Conservation (phyloP, 805 yeast genomes). For the Groenewaldozyma tartarivorans region DNA sequence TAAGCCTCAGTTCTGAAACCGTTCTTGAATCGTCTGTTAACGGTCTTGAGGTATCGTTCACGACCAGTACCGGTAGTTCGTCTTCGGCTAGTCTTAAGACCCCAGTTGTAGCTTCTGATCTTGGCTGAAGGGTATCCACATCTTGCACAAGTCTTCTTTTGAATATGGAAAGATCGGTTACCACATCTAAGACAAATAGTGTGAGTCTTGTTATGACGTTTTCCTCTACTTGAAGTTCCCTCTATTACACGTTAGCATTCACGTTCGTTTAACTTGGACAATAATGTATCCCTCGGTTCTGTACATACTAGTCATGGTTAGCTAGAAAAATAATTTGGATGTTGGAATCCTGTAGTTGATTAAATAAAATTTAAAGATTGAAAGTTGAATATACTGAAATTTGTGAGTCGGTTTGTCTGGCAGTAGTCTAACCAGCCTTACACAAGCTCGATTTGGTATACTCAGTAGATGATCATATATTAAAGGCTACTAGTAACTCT, state of each 20-base stretch:
- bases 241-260: slow-evolving; percentile 28
- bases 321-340: slow-evolving; percentile 10
- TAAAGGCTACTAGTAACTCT: too few relatives aligned
- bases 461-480: too few relatives aligned
- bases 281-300: background rate
- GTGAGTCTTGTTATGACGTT: slow-evolving; percentile 99
- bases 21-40: slow-evolving; percentile 97
- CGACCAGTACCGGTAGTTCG: slow-evolving; percentile 99
- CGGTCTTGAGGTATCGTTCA: slow-evolving; percentile 95
- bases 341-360: slow-evolving; percentile 4
- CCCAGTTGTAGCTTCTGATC: slow-evolving; percentile 94
- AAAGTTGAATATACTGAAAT: background rate
- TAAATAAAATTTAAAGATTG: background rate
- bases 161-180: slow-evolving; percentile 96
- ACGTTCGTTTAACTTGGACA: too few relatives aligned
- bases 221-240: slow-evolving; percentile 99
- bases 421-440: slow-evolving; percentile 13
- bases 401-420: slow-evolving; percentile 3
- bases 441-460: too few relatives aligned
- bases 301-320: slow-evolving; percentile 21
- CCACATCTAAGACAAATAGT: slow-evolving; percentile 96
- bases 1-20: slow-evolving; percentile 81
- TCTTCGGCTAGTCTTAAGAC: slow-evolving; percentile 98
- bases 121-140: slow-evolving; percentile 99
- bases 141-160: slow-evolving; percentile 97